Evolutionary conservation across 2,329 filamentous ascomycete genomes (phyloP).

Genomic region (Aspergillus sp.): DNA sequence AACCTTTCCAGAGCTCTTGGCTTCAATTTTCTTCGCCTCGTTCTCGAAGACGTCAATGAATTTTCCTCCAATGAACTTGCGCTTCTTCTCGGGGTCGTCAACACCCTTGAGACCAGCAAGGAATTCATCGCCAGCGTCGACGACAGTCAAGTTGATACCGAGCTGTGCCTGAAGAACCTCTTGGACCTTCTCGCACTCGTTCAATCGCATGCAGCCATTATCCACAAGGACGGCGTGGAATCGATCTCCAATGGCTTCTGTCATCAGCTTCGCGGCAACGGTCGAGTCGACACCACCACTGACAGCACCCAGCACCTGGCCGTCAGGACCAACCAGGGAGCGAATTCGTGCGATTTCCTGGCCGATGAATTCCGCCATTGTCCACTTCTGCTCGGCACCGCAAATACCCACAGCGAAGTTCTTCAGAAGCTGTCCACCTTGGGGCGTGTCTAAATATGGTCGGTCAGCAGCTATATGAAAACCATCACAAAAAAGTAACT

Average conservation of each 20-base stretch:
- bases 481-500: background rate
- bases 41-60: slow-evolving; percentile 83
- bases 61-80: slow-evolving; percentile 83
- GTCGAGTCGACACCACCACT: slow-evolving; percentile 87
- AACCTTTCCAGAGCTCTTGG: slow-evolving; percentile 67
- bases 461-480: background rate
- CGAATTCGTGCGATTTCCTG: slow-evolving; percentile 80
- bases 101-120: slow-evolving; percentile 74
- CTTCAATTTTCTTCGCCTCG: slow-evolving; percentile 73
- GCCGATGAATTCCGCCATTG: slow-evolving; percentile 78
- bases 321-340: slow-evolving; percentile 74
- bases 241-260: slow-evolving; percentile 78
- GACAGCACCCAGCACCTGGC: slow-evolving; percentile 78
- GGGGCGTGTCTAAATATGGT: slow-evolving; percentile 34
- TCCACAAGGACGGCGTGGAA: slow-evolving; percentile 85
- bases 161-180: slow-evolving; percentile 75
- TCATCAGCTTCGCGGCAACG: slow-evolving; percentile 82
- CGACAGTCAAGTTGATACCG: slow-evolving; percentile 85
- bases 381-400: slow-evolving; percentile 73
- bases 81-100: slow-evolving; percentile 78
- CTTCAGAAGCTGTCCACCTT: slow-evolving; percentile 67
- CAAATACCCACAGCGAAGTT: slow-evolving; percentile 89
- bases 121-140: slow-evolving; percentile 77
- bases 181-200: slow-evolving; percentile 81
- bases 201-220: slow-evolving; percentile 80